These are phyloP conservation scores for Asterochloris sp. DNA, from an alignment of 139 green algal species.

Conservation along the genomic window DNA sequence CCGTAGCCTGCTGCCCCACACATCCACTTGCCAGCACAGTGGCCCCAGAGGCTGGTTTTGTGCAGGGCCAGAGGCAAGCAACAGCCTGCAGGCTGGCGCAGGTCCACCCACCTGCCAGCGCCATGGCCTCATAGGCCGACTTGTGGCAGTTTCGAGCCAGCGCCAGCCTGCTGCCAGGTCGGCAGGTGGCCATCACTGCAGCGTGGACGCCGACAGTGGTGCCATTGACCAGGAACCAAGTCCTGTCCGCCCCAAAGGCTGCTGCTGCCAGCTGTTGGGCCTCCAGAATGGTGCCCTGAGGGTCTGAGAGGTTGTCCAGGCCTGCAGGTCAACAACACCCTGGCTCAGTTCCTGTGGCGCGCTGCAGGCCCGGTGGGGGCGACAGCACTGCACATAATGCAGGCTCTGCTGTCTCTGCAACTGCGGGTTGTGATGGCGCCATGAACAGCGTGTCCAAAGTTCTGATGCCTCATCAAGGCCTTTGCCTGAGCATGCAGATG, in stretches of 20 bases:
- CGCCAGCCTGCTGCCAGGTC: constrained; percentile 58
- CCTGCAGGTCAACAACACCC: constrained; percentile 32
- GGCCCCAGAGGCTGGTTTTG: no score
- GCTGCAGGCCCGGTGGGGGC: neutral
- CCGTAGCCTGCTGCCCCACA: no score
- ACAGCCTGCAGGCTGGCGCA: no score
- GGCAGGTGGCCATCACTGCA: constrained; percentile 60
- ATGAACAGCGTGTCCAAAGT: neutral
- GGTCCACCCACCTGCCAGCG: constrained; percentile 48
- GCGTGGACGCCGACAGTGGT: constrained; percentile 60
- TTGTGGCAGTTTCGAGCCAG: constrained; percentile 83
- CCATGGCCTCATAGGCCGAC: constrained; percentile 69
- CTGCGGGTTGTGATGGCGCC: neutral
- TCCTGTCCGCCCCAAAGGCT: constrained; percentile 68
- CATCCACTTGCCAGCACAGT: no score
- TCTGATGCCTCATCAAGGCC: no score
- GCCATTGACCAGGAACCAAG: constrained; percentile 93
- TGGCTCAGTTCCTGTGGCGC: neutral
- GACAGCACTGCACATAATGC: neutral
- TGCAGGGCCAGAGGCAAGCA: no score
- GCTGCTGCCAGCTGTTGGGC: constrained; percentile 69
- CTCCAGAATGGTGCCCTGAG: constrained; percentile 65
- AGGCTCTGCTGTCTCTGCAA: neutral
- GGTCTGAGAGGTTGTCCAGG: constrained; percentile 70
- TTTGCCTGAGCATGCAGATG: neutral